These are phyloP conservation scores for Pulveroboletus sp. DNA, from an alignment of 768 basidiomycete species.

Conservation along the genomic window DNA sequence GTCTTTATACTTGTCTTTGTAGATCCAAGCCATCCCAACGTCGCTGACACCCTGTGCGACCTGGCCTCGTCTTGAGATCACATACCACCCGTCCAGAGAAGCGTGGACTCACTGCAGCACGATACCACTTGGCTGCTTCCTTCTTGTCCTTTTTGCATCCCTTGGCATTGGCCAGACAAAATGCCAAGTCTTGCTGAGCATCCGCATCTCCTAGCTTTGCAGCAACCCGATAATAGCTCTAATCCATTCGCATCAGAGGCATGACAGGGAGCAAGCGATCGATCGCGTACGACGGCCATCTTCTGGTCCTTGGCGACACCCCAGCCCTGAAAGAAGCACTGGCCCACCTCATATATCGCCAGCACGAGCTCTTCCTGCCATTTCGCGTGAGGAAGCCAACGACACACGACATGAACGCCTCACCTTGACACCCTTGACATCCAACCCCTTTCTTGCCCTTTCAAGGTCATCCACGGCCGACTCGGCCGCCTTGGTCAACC, in stretches of 20 bases:
- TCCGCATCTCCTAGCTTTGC: constrained; percentile 83
- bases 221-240: constrained; percentile 85
- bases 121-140: constrained; percentile 87
- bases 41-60: constrained; percentile 75
- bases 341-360: constrained; percentile 89
- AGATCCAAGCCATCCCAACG: constrained; percentile 87
- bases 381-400: not conserved
- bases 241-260: constrained; percentile 3
- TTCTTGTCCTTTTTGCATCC: constrained; percentile 89
- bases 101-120: constrained; percentile 63
- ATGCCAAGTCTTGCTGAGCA: constrained; percentile 83
- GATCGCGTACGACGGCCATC: constrained; percentile 73
- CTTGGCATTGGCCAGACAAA: constrained; percentile 82
- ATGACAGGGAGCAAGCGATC: not conserved
- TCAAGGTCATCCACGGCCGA: constrained; percentile 76
- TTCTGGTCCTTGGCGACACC: constrained; percentile 84
- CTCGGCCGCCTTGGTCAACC: constrained; percentile 82
- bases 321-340: constrained; percentile 93
- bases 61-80: constrained; percentile 27
- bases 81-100: not conserved
- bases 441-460: constrained; percentile 51
- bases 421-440: constrained; percentile 55
- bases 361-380: constrained; percentile 74
- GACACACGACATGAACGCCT: not conserved
- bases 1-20: constrained; percentile 72